Percentiles rank a stretch among this genome's conserved stretches.
Conservation (phyloP, 345 rosid genomes). For the Eucalyptus regnans region DNA sequence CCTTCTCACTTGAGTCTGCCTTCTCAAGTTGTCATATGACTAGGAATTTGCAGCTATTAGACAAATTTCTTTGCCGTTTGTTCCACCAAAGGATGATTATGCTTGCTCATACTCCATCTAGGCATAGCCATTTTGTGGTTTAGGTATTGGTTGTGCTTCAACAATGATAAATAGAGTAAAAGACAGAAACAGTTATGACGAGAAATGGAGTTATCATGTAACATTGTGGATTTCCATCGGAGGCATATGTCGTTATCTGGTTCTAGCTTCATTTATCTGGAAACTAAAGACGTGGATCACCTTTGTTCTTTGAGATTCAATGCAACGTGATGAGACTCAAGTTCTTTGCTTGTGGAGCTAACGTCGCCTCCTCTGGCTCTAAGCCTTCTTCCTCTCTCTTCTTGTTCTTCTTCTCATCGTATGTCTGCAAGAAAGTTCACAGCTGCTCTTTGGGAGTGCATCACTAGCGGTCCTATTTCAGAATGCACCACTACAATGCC, state of each 20-base stretch:
- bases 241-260: neutral
- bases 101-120: neutral
- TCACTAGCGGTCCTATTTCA: conserved; percentile 26
- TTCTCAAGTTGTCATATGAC: neutral
- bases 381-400: neutral
- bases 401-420: neutral
- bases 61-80: neutral
- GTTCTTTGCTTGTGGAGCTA: conserved; percentile 24
- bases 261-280: neutral
- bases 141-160: neutral
- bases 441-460: conserved; percentile 73
- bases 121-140: neutral
- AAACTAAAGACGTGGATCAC: conserved; percentile 20
- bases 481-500: conserved; percentile 40
- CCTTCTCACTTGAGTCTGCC: neutral
- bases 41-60: neutral
- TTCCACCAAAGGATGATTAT: neutral
- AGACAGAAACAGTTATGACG: neutral
- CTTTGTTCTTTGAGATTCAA: conserved; percentile 8
- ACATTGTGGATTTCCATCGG: neutral
- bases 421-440: conserved; percentile 69
- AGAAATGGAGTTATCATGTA: neutral
- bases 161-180: neutral
- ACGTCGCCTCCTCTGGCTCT: neutral
- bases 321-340: conserved; percentile 36